A percentile compares a stretch with the other conserved stretches of the same genome.
These are phyloP conservation scores for Linnemannia schmuckeri DNA, from an alignment of 192 early-diverging fungal species.

Conservation along the genomic window DNA sequence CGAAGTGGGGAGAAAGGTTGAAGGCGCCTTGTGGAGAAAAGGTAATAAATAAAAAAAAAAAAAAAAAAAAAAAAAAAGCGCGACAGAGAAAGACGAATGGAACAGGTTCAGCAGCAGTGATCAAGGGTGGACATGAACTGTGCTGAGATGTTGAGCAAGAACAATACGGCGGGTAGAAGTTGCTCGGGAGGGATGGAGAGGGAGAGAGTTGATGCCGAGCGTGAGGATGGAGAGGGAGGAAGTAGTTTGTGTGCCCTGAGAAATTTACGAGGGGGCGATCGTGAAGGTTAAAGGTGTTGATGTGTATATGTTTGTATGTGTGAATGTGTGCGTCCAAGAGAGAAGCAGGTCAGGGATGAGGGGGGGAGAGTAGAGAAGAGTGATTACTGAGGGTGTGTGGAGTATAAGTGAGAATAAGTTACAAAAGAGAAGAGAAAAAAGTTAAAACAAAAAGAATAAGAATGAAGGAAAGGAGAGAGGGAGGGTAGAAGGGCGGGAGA, in stretches of 20 bases:
- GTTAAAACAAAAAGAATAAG: neutral
- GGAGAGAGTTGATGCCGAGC: neutral
- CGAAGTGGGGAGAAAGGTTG: neutral
- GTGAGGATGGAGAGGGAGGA: neutral
- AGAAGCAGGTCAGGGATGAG: neutral
- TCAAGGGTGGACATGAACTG: neutral
- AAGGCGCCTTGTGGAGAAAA: neutral
- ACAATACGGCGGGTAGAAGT: neutral
- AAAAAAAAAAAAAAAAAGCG: neutral
- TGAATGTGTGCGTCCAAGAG: neutral
- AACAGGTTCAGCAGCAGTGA: neutral
- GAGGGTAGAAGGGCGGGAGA: neutral
- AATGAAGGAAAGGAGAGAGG: neutral
- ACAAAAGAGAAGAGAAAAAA: neutral
- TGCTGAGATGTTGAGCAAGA: neutral
- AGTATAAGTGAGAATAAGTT: no score
- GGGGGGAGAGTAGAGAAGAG: no score
- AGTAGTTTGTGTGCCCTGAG: no score
- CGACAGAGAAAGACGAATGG: neutral
- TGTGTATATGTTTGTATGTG: neutral
- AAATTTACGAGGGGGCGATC: no score
- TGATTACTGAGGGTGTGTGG: no score
- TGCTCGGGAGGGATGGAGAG: neutral
- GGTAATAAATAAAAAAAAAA: neutral
- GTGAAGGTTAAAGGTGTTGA: no score